phyloP scores from a whole-genome alignment of 2,329 filamentous ascomycete genomes.

The Diaporthe sp. region DNA sequence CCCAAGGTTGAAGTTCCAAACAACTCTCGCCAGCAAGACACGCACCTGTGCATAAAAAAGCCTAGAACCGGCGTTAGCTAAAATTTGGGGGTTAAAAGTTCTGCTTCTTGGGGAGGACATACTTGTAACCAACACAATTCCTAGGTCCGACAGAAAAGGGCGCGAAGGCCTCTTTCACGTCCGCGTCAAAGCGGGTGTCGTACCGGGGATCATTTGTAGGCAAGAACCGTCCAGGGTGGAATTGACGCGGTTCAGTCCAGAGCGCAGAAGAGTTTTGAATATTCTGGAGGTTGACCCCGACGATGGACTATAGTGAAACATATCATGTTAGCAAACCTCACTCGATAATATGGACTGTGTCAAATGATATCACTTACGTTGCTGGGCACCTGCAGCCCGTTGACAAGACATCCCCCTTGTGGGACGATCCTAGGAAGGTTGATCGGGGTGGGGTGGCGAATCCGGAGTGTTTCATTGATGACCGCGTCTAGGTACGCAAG shows the following conservation, averaged over 20 bases:
- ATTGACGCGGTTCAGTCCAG: not conserved
- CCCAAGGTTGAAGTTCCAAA: too few relatives aligned
- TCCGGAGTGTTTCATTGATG: slow-evolving; percentile 55
- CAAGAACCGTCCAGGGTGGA: not conserved
- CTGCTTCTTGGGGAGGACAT: too few relatives aligned
- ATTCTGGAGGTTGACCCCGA: not conserved
- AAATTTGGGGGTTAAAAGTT: too few relatives aligned
- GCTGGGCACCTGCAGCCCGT: slow-evolving; percentile 31
- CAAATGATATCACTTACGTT: not conserved
- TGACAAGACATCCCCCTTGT: not conserved
- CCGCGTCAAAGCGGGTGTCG: not conserved
- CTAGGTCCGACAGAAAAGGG: not conserved
- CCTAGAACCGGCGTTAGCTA: too few relatives aligned
- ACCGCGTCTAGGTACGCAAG: slow-evolving; percentile 53
- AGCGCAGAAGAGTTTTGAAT: not conserved
- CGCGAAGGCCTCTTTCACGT: not conserved
- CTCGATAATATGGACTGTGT: too few relatives aligned
- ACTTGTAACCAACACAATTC: not conserved
- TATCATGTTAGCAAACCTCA: too few relatives aligned
- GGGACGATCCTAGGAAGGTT: slow-evolving; percentile 33
- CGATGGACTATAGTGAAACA: not conserved
- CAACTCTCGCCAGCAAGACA: too few relatives aligned
- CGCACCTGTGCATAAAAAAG: too few relatives aligned
- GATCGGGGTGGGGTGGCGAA: slow-evolving; percentile 50
- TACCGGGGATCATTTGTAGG: not conserved